phyloP scores from a whole-genome alignment of 805 yeast species.

The Clavispora phyllophila region DNA sequence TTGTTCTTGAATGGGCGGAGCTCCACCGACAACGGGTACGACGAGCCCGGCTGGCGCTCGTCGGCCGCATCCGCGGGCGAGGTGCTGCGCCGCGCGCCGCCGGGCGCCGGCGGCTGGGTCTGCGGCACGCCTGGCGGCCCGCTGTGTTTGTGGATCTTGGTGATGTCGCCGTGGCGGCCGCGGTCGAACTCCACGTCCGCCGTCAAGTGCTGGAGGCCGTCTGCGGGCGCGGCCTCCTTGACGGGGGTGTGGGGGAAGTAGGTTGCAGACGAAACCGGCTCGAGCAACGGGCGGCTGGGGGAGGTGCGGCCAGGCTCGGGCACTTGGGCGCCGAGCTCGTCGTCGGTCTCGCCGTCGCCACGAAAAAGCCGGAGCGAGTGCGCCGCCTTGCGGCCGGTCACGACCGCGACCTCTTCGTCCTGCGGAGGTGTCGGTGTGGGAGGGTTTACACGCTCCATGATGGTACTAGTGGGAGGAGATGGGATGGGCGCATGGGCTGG shows the following conservation, averaged over 20 bases:
- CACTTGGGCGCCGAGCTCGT: conserved; percentile 4
- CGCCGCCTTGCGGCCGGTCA: conserved; percentile 56
- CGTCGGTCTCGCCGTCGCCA: conserved; percentile 15
- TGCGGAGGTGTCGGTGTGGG: not conserved
- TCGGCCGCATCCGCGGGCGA: no score
- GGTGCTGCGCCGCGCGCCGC: no score
- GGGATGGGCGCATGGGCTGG: not conserved
- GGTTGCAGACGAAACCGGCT: conserved; percentile 67
- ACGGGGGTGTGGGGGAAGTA: conserved; percentile 61
- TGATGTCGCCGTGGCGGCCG: conserved; percentile 23
- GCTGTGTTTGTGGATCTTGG: conserved; percentile 18
- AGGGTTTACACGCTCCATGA: not conserved
- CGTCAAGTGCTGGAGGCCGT: conserved; percentile 40
- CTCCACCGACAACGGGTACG: conserved; percentile 76
- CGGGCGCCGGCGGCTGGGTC: conserved; percentile 1
- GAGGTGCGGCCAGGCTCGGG: conserved; percentile 2
- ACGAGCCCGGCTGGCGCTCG: not conserved
- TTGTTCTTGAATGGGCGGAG: conserved; percentile 86
- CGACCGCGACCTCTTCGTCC: conserved; percentile 10
- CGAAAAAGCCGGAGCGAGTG: conserved; percentile 51
- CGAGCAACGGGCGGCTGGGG: conserved; percentile 21
- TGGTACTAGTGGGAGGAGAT: not conserved
- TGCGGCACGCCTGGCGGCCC: not conserved
- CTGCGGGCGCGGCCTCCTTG: conserved; percentile 17
- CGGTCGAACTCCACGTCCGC: conserved; percentile 48